These are phyloP conservation scores for Hypoxylon rickii DNA, from an alignment of 495 filamentous ascomycete species.

Conservation along the genomic window DNA sequence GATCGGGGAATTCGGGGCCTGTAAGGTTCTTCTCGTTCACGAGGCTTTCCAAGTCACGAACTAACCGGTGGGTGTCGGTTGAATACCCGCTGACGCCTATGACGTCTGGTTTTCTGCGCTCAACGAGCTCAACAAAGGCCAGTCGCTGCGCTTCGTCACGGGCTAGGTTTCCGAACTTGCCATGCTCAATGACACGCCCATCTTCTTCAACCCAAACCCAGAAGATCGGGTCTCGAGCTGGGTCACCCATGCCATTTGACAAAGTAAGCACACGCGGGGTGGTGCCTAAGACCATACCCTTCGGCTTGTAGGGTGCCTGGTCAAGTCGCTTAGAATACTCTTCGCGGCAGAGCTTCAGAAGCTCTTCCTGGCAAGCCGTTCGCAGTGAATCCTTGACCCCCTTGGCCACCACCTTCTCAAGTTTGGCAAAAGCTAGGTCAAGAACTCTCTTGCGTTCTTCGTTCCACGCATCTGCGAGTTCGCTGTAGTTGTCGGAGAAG, in stretches of 20 bases:
- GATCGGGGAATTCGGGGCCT: slow-evolving; percentile 71
- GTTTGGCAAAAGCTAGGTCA: slow-evolving; percentile 76
- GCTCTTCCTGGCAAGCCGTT: slow-evolving; percentile 86
- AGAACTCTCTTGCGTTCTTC: slow-evolving; percentile 79
- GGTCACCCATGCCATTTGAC: slow-evolving; percentile 78
- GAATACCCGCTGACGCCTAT: slow-evolving; percentile 90
- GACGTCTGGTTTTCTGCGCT: slow-evolving; percentile 82
- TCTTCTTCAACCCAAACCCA: slow-evolving; percentile 95
- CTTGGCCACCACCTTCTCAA: slow-evolving; percentile 83
- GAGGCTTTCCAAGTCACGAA: slow-evolving; percentile 75
- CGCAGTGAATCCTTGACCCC: slow-evolving; percentile 91
- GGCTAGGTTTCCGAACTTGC: slow-evolving; percentile 78
- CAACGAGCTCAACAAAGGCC: slow-evolving; percentile 72
- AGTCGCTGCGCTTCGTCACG: slow-evolving; percentile 69
- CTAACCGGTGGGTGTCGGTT: slow-evolving; percentile 81
- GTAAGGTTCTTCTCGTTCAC: slow-evolving; percentile 74
- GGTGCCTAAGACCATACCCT: slow-evolving; percentile 89
- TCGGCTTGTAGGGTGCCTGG: slow-evolving; percentile 93
- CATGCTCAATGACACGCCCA: slow-evolving; percentile 83
- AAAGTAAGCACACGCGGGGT: slow-evolving; percentile 83
- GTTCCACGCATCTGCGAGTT: slow-evolving; percentile 95
- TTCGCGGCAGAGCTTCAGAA: slow-evolving; percentile 80
- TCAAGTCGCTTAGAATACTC: slow-evolving; percentile 86
- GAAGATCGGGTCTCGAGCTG: slow-evolving; percentile 75
- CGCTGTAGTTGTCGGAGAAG: slow-evolving; percentile 90